These are phyloP conservation scores for Phyllosticta paracitricarpa DNA, from an alignment of 2,329 filamentous ascomycete species.

Conservation along the genomic window DNA sequence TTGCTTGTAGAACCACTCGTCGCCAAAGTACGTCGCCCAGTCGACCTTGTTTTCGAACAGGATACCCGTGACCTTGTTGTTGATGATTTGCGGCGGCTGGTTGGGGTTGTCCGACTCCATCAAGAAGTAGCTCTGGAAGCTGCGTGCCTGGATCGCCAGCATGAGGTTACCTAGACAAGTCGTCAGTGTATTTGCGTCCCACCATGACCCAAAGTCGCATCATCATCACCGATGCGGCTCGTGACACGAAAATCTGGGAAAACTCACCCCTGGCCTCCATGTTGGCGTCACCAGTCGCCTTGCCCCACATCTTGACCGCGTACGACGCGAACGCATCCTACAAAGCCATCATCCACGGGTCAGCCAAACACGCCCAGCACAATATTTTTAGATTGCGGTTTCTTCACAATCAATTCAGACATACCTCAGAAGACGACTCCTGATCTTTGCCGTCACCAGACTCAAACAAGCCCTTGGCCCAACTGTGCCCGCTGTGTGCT, in stretches of 20 bases:
- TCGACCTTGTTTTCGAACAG: conserved; percentile 96
- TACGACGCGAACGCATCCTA: conserved; percentile 75
- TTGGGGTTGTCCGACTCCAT: conserved; percentile 61
- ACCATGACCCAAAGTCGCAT: not conserved
- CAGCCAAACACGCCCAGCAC: not conserved
- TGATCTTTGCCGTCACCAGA: conserved; percentile 71
- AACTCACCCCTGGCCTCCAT: conserved; percentile 57
- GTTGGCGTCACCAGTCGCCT: conserved; percentile 59
- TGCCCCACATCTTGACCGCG: conserved; percentile 91
- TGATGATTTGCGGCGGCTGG: conserved; percentile 67
- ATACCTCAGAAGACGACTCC: conserved; percentile 72
- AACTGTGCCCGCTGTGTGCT: conserved; percentile 64
- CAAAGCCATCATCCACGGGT: not conserved
- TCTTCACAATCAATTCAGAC: not conserved
- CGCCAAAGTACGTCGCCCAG: conserved; percentile 81
- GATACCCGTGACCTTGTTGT: conserved; percentile 64
- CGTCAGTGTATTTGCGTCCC: not conserved
- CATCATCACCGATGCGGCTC: not conserved
- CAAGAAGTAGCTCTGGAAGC: conserved; percentile 73
- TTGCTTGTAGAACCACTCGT: conserved; percentile 55
- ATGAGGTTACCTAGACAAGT: conserved; percentile 56
- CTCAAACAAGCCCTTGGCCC: conserved; percentile 75
- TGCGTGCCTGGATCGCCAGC: conserved; percentile 66
- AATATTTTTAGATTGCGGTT: not conserved
- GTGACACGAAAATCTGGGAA: not conserved